Conservation (phyloP, 75 land plant genomes). For the Sequoiadendron giganteum region DNA sequence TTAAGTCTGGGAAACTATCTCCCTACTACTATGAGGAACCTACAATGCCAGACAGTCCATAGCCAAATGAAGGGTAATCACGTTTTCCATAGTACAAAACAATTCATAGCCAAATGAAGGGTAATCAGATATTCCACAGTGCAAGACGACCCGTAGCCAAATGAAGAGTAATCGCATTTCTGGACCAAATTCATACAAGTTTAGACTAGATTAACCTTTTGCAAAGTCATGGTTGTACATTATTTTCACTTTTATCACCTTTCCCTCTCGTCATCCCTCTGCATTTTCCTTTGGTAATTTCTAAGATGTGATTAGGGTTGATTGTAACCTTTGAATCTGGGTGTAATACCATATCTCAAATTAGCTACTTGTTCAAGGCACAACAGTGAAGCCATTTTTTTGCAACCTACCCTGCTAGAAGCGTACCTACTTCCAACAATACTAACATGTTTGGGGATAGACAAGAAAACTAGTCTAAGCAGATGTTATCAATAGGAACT, state of each 20-base stretch:
- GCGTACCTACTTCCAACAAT: no score
- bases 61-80: not conserved
- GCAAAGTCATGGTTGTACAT: not conserved
- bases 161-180: not conserved
- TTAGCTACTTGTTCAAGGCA: not conserved
- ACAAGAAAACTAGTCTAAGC: no score
- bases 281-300: not conserved
- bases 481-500: no score
- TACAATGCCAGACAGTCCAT: not conserved
- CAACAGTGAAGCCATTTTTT: no score
- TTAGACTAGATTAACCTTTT: not conserved
- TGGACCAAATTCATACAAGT: not conserved
- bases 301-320: not conserved
- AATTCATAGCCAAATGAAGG: not conserved
- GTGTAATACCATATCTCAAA: not conserved
- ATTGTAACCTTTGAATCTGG: not conserved
- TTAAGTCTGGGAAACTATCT: slow-evolving; percentile 46
- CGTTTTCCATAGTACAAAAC: not conserved
- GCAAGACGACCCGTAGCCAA: not conserved
- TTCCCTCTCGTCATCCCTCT: not conserved
- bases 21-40: slow-evolving; percentile 46
- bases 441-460: no score
- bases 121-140: not conserved
- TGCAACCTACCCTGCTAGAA: no score
- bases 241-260: not conserved